Conservation (phyloP, 2,329 filamentous ascomycete genomes). For the Emmonsiellopsis sp. region DNA sequence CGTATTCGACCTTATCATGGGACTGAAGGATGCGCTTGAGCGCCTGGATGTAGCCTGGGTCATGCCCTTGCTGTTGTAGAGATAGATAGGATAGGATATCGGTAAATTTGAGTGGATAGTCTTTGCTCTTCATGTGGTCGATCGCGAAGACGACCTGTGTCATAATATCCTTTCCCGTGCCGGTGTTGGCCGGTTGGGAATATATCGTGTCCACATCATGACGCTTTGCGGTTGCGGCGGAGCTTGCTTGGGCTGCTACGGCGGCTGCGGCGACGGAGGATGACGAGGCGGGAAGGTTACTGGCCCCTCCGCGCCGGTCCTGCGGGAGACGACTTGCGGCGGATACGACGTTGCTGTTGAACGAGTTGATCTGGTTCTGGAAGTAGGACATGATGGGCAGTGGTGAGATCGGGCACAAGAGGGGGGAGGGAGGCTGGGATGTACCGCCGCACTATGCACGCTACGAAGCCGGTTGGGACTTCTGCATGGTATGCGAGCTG, state of each 20-base stretch:
- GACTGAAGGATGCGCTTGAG: constrained; percentile 60
- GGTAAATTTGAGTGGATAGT: constrained; percentile 57
- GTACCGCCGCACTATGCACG: neutral
- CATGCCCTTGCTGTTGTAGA: constrained; percentile 52
- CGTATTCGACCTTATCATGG: constrained; percentile 53
- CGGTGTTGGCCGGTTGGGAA: constrained; percentile 67
- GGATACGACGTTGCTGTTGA: constrained; percentile 52
- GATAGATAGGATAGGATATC: constrained; percentile 76
- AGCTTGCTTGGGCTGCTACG: constrained; percentile 14
- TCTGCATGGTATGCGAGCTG: constrained; percentile 1
- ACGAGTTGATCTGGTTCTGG: constrained; percentile 54
- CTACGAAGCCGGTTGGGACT: neutral
- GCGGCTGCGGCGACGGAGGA: constrained; percentile 2
- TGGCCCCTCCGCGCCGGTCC: constrained; percentile 40
- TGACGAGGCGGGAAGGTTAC: constrained; percentile 55
- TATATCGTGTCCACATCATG: constrained; percentile 49
- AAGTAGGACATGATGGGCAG: constrained; percentile 50
- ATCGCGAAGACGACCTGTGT: constrained; percentile 84
- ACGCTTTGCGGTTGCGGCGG: constrained; percentile 48
- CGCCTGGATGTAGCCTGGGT: constrained; percentile 47
- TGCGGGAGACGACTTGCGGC: constrained; percentile 55
- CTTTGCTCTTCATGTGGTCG: constrained; percentile 66
- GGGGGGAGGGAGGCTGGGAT: neutral
- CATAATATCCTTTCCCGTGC: constrained; percentile 69
- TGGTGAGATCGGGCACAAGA: neutral